A percentile compares a stretch with the other conserved stretches of the same genome.
phyloP scores from a whole-genome alignment of 768 basidiomycete genomes.

The Suillus luteus region DNA sequence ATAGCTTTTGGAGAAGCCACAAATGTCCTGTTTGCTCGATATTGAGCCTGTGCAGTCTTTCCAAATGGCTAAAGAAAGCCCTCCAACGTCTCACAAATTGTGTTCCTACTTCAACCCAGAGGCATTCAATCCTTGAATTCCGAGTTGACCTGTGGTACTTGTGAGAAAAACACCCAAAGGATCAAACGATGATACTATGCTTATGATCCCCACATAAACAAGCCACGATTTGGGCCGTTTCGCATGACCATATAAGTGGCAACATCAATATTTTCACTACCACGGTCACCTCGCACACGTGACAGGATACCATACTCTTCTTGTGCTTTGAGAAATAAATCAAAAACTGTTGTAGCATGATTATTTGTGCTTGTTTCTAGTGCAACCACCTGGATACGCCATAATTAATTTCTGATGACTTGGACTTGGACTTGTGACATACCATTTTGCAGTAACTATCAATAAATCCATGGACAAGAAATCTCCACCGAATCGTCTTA shows the following conservation, averaged over 20 bases:
- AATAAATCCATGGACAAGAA: slow-evolving; percentile 30
- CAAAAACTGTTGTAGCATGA: slow-evolving; percentile 24
- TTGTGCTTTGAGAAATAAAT: slow-evolving; percentile 24
- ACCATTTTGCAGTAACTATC: slow-evolving; percentile 33
- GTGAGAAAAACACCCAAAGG: not conserved
- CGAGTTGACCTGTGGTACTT: slow-evolving; percentile 31
- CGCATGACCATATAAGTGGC: slow-evolving; percentile 30
- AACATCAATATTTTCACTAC: slow-evolving; percentile 33
- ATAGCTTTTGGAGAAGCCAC: slow-evolving; percentile 47
- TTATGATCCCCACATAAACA: slow-evolving; percentile 33
- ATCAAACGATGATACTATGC: slow-evolving; percentile 5
- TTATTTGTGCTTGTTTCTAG: slow-evolving; percentile 31
- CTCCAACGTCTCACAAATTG: slow-evolving; percentile 44
- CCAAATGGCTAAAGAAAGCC: slow-evolving; percentile 43
- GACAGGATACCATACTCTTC: slow-evolving; percentile 23
- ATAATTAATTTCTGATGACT: too few relatives aligned
- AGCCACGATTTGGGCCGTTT: slow-evolving; percentile 23
- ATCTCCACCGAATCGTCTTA: slow-evolving; percentile 27
- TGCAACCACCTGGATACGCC: slow-evolving; percentile 19
- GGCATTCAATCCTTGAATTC: slow-evolving; percentile 45
- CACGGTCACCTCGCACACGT: slow-evolving; percentile 28
- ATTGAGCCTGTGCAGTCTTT: slow-evolving; percentile 38
- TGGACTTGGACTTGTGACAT: not conserved
- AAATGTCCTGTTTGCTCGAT: slow-evolving; percentile 33
- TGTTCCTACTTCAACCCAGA: slow-evolving; percentile 46